phyloP scores from a whole-genome alignment of 2,329 filamentous ascomycete species.

The Tricladium varicosporioides region DNA sequence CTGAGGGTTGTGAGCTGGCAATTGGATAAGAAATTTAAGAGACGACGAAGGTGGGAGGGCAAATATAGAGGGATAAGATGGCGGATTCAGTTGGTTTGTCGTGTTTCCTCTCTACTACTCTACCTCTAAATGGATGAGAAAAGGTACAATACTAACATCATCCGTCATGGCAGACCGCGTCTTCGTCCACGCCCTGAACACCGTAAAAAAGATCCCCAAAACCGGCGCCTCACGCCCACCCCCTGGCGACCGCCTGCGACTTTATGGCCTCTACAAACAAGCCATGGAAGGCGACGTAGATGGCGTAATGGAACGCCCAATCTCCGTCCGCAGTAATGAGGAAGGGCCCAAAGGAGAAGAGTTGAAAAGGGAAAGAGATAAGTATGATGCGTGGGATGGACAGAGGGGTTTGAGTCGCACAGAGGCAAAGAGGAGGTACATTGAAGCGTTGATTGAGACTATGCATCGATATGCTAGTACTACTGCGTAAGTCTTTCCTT shows the following conservation, averaged over 20 bases:
- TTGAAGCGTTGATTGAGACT: slow-evolving; percentile 89
- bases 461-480: slow-evolving; percentile 93
- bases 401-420: slow-evolving; percentile 82
- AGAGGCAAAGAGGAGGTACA: slow-evolving; percentile 91
- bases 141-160: not conserved
- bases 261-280: slow-evolving; percentile 99
- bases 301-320: slow-evolving; percentile 85
- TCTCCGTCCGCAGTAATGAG: slow-evolving; percentile 53
- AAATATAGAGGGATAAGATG: slow-evolving; percentile 37
- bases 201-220: slow-evolving; percentile 94
- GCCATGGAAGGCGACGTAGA: slow-evolving; percentile 98
- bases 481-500: slow-evolving; percentile 58
- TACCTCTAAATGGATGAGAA: not conserved
- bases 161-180: slow-evolving; percentile 78
- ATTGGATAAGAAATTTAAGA: too few relatives aligned
- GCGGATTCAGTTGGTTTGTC: slow-evolving; percentile 51
- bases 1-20: too few relatives aligned
- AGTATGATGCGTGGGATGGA: slow-evolving; percentile 95
- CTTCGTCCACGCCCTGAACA: slow-evolving; percentile 98
- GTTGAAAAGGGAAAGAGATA: slow-evolving; percentile 54
- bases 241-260: slow-evolving; percentile 76
- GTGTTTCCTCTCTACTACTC: not conserved
- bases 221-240: slow-evolving; percentile 89
- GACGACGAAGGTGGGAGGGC: not conserved
- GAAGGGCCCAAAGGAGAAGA: slow-evolving; percentile 49